A percentile compares a stretch with the other conserved stretches of the same genome.
Evolutionary conservation across 2,329 filamentous ascomycete species (phyloP).

Genomic region (Aureobasidium subglaciale): DNA sequence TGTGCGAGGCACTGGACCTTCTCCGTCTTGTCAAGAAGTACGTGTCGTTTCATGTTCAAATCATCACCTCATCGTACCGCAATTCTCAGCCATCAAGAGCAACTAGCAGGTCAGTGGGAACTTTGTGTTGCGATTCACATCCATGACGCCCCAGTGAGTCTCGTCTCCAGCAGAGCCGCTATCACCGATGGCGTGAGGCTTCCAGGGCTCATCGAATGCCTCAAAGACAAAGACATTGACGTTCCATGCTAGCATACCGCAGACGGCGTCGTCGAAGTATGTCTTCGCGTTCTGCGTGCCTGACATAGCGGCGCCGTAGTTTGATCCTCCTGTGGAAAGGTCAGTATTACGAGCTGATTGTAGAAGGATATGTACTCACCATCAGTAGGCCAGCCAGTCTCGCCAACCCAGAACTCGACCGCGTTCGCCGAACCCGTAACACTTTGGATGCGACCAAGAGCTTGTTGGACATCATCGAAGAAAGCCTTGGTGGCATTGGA

Average conservation of each 20-base stretch:
- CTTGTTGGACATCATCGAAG: constrained; percentile 61
- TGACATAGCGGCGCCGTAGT: constrained; percentile 56
- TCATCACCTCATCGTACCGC: constrained; percentile 2
- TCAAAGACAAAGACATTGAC: constrained; percentile 67
- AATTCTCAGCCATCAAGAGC: neutral
- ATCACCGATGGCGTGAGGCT: constrained; percentile 56
- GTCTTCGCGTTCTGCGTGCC: constrained; percentile 50
- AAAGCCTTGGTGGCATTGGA: constrained; percentile 55
- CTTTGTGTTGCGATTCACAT: constrained; percentile 51
- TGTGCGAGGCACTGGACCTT: neutral
- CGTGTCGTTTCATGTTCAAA: neutral
- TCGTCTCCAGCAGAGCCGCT: constrained; percentile 56
- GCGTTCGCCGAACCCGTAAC: constrained; percentile 47
- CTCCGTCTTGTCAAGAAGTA: neutral
- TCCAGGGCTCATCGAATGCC: constrained; percentile 65
- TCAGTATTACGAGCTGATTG: neutral
- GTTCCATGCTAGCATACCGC: constrained; percentile 57
- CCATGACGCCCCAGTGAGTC: constrained; percentile 64
- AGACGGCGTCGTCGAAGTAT: constrained; percentile 58
- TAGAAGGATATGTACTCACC: neutral
- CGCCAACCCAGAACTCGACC: constrained; percentile 62
- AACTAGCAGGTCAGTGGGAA: constrained; percentile 43
- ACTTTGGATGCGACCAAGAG: constrained; percentile 55
- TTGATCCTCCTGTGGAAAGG: constrained; percentile 40
- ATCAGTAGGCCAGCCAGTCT: constrained; percentile 60